Base-by-base conservation (phyloP, 2,329 filamentous ascomycete species). In the Penicillium sp. region DNA sequence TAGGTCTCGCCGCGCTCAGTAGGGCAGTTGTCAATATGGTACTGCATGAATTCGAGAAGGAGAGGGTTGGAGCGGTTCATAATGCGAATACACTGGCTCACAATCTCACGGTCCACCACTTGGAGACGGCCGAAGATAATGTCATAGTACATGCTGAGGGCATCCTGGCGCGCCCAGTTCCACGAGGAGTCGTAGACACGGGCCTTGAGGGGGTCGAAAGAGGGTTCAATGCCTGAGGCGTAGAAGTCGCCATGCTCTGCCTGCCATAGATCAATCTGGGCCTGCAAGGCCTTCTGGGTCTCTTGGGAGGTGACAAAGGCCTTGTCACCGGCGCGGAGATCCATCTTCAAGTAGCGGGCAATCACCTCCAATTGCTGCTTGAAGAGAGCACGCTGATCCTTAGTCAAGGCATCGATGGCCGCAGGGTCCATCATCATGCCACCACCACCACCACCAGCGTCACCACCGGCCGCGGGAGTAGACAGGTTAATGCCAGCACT, bases 391-490 rank as follows among this genome's bases (percentile, higher is more conserved):
- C 88, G 86, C 75, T 99, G 94, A 69, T 97, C 94, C 74, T 97
- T 97, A 67, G 94, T 99, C 49, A 99, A 81, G 13, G 94, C 94
- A 71, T 99, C 94, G 59, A 99, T 87, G 48, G 94, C 94, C 36
- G 93, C 94, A 8, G 94, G 94, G 67, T 99, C 94, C 92, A 99
- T 97, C 90, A 99, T 96, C 94, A 99, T 97, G 70, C 92, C 93
- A 50, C 81, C 83, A 52, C 80, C 84, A 56, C 82, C 88, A 50
- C 81, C 87, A 49, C 85, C 88, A 56, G 83, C 83, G 59, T 90
- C 90, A 55, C 86, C 87, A 47, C 87, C 84, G 24, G 89, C 82
- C 18, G 78, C 69, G 26, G 88, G 85, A 6, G 88, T 85, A 5
- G 91, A 87, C 54, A 99, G 78, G 71, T 80, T 95, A 73, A 99